Conservation (phyloP, 768 basidiomycete species). For the Amanita brunnescens region DNA sequence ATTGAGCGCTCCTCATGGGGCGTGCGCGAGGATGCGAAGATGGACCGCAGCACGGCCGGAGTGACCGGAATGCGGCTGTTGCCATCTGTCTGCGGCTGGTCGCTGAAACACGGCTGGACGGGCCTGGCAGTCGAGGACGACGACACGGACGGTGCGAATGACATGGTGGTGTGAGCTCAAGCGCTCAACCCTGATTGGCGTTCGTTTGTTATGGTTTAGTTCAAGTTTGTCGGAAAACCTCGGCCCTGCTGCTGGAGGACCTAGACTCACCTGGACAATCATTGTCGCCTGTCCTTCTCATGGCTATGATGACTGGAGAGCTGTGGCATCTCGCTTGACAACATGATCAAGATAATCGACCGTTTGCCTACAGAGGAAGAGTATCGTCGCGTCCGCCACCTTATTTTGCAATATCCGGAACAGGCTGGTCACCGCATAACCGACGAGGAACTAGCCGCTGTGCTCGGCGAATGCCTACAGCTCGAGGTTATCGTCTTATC, state of each 20-base stretch:
- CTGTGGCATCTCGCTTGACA: slow-evolving; percentile 32
- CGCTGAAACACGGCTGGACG: slow-evolving; percentile 20
- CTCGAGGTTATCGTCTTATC: slow-evolving; percentile 63
- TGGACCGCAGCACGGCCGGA: slow-evolving; percentile 71
- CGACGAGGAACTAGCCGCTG: slow-evolving; percentile 51
- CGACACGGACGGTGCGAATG: slow-evolving; percentile 44
- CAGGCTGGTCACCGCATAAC: slow-evolving; percentile 27
- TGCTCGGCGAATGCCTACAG: slow-evolving; percentile 52
- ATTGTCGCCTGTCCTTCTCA: not conserved
- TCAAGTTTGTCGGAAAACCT: slow-evolving; percentile 9
- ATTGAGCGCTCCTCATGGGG: slow-evolving; percentile 77
- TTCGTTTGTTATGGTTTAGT: not conserved
- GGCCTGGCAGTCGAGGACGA: slow-evolving; percentile 36
- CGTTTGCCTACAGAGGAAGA: slow-evolving; percentile 54
- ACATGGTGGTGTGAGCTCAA: slow-evolving; percentile 25
- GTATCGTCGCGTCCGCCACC: slow-evolving; percentile 49
- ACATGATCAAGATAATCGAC: slow-evolving; percentile 52
- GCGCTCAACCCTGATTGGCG: slow-evolving; percentile 11
- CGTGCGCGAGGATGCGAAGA: slow-evolving; percentile 80
- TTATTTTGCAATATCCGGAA: slow-evolving; percentile 39
- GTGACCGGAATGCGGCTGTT: slow-evolving; percentile 73
- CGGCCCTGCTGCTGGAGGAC: slow-evolving; percentile 9
- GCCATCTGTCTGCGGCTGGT: slow-evolving; percentile 34
- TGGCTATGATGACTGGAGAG: not conserved
- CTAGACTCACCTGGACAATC: slow-evolving; percentile 22